Evolutionary conservation across 2,329 filamentous ascomycete genomes (phyloP).

Genomic region (Fusarium zealandicum): DNA sequence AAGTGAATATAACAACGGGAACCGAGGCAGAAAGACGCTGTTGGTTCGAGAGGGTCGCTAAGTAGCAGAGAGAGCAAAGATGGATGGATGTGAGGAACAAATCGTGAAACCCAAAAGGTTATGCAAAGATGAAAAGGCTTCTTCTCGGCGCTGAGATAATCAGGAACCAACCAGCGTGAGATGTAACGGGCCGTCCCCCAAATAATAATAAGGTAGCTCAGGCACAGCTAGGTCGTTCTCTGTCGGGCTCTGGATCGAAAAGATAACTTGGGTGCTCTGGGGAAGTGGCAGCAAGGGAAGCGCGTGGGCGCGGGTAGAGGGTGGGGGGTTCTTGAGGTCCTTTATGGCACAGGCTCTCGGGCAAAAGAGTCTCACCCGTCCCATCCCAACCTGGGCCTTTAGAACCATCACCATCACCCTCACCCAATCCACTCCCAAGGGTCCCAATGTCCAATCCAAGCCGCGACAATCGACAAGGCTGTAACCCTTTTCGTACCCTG

Average conservation of each 20-base stretch:
- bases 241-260: constrained; percentile 18
- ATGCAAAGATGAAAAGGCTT: too few relatives aligned
- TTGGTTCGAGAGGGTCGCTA: neutral
- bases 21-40: neutral
- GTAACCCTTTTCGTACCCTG: constrained; percentile 31
- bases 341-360: constrained; percentile 23
- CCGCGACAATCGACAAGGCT: constrained; percentile 19
- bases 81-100: constrained; percentile 1
- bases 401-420: constrained; percentile 10
- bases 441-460: constrained; percentile 12
- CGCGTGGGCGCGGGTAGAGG: constrained; percentile 29
- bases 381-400: constrained; percentile 5
- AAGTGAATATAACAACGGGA: neutral
- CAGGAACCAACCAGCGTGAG: constrained; percentile 12
- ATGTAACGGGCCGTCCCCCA: constrained; percentile 19
- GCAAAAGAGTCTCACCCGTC: constrained; percentile 10
- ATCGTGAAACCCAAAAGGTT: neutral
- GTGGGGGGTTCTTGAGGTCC: constrained; percentile 34
- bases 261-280: constrained; percentile 28
- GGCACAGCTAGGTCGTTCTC: constrained; percentile 16
- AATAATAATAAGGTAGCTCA: constrained; percentile 20
- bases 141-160: constrained; percentile 24
- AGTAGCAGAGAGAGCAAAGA: neutral
- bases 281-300: constrained; percentile 22
- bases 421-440: constrained; percentile 21